phyloP scores from a whole-genome alignment of 2,329 filamentous ascomycete genomes.

The Fusarium albidum region DNA sequence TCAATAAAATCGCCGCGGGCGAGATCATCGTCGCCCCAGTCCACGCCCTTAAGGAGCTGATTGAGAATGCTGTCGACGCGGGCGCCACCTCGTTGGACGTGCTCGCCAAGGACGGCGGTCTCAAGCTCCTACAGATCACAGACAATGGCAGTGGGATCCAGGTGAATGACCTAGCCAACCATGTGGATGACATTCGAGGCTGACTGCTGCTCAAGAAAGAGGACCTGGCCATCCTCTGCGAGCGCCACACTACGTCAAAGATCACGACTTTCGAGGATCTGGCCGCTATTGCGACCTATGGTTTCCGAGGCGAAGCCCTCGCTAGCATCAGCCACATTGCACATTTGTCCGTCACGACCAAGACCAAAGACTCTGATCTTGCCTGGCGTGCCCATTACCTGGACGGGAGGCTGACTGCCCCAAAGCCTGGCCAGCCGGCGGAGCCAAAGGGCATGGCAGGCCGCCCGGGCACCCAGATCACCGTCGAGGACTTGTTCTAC shows the following conservation, averaged over 20 bases:
- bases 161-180: constrained; percentile 53
- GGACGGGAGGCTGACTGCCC: constrained; percentile 79
- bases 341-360: constrained; percentile 93
- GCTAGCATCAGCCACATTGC: constrained; percentile 99
- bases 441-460: constrained; percentile 91
- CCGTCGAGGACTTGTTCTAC: constrained; percentile 96
- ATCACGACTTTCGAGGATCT: constrained; percentile 93
- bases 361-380: constrained; percentile 84
- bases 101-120: constrained; percentile 90
- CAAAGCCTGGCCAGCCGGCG: constrained; percentile 86
- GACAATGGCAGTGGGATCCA: constrained; percentile 97
- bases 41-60: constrained; percentile 93
- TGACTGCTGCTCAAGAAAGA: constrained; percentile 69
- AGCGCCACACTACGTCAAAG: constrained; percentile 97
- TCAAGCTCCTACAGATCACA: constrained; percentile 95
- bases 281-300: constrained; percentile 89
- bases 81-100: constrained; percentile 92
- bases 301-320: constrained; percentile 95
- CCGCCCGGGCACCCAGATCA: constrained; percentile 90
- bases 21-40: constrained; percentile 98
- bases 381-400: constrained; percentile 92
- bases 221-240: constrained; percentile 89
- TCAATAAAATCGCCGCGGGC: constrained; percentile 98
- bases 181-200: background rate
- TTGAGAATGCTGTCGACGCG: constrained; percentile 98